Base-by-base conservation (phyloP, 345 rosid genomes). In the Ceriops tagal region DNA sequence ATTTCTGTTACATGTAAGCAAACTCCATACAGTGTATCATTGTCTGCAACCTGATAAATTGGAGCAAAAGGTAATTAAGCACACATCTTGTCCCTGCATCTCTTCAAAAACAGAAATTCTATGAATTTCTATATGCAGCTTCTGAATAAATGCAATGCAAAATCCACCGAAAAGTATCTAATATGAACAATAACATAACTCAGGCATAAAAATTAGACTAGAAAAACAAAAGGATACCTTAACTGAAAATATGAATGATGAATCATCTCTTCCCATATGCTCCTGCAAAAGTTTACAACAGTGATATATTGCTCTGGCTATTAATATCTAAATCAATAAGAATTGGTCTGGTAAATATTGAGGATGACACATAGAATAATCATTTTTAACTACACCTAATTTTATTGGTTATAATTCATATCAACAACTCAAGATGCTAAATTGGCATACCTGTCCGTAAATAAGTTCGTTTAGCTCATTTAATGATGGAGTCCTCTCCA, bases 391-490 rank as follows among this genome's bases (percentile, higher is more conserved):
- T 13, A 47, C 65, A 66, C 6, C 49, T 43, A 43, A 43, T 43
- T 13, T 43, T 43, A 13, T 43, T 43, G 49, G 18, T 43, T 56
- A 61, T 16, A 21, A 31, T 57, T 32, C 31, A 10, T 56, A 27
- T 24, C 59, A 56, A 56, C 5, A 55, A 26, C 28, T 10, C 16
- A 56, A 56, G 59, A 3, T 0, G 16, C 18, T 43, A 43, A 43
- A 2, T 73, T 68, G 32, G 24, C 72, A 65, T 78, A 93, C 98
- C 98, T 95, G 97, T 67, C 99, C 97, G 71, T 89, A 95, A 62
- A 95, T 85, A 81, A 95, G 85, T 74, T 86, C 97, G 72, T 92
- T 95, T 76, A 95, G 81, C 75, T 95, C 99, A 83, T 96, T 92
- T 27, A 95, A 86, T 58, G 97, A 95, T 15, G 99, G 96, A 28